A percentile compares a stretch with the other conserved stretches of the same genome.
Conservation (phyloP, 2,329 filamentous ascomycete genomes). For the Hymenoscyphus fraxineus region DNA sequence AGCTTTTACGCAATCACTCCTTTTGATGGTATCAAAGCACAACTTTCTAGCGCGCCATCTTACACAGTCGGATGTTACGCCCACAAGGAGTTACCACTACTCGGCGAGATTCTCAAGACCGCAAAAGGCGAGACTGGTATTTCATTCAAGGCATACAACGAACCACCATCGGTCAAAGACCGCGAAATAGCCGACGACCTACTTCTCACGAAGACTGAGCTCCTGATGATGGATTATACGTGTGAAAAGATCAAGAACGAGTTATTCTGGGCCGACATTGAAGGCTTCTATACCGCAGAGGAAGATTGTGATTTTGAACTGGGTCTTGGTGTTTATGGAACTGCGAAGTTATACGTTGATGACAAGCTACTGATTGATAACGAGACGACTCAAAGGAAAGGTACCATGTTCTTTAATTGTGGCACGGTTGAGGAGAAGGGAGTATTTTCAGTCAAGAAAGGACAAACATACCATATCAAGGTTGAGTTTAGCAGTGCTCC, state of each 20-base stretch:
- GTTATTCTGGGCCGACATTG: conserved; percentile 41
- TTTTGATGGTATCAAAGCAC: conserved; percentile 63
- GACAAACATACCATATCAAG: conserved; percentile 33
- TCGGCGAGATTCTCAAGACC: conserved; percentile 51
- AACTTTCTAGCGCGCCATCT: conserved; percentile 41
- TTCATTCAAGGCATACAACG: conserved; percentile 40
- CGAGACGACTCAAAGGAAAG: conserved; percentile 32
- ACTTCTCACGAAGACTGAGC: conserved; percentile 24
- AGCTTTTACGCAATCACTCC: conserved; percentile 58
- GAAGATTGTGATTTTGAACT: conserved; percentile 34
- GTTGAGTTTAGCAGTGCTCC: conserved; percentile 52
- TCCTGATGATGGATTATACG: conserved; percentile 39
- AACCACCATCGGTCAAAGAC: conserved; percentile 18
- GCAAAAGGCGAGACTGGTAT: conserved; percentile 53
- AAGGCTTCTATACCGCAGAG: conserved; percentile 33
- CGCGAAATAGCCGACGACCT: conserved; percentile 27
- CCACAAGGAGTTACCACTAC: conserved; percentile 59
- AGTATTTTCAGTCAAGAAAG: conserved; percentile 29
- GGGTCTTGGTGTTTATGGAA: conserved; percentile 34
- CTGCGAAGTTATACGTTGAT: conserved; percentile 37
- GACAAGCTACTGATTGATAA: conserved; percentile 37
- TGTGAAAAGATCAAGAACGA: conserved; percentile 35
- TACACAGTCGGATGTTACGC: conserved; percentile 62
- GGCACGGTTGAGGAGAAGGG: conserved; percentile 36
- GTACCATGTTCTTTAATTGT: conserved; percentile 34